A percentile compares a stretch with the other conserved stretches of the same genome.
phyloP scores from a whole-genome alignment of 495 filamentous ascomycete genomes.

The Penicillium arizonense region DNA sequence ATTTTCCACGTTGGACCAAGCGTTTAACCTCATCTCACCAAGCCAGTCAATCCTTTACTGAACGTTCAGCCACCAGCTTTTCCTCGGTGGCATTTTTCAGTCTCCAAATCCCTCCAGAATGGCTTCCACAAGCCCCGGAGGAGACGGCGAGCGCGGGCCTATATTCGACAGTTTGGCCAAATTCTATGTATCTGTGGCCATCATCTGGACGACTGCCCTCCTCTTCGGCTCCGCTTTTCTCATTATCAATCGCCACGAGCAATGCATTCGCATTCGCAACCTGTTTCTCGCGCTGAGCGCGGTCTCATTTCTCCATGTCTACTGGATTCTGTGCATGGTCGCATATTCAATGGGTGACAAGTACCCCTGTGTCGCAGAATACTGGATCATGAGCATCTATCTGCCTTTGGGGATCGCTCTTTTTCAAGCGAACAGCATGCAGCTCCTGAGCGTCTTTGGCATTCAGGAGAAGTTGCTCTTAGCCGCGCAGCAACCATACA shows the following conservation, averaged over 20 bases:
- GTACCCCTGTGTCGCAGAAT: slow-evolving; percentile 55
- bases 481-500: slow-evolving; percentile 6
- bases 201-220: slow-evolving; percentile 51
- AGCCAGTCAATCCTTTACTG: not conserved
- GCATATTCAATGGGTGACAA: slow-evolving; percentile 56
- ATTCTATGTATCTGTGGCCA: slow-evolving; percentile 42
- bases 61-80: not conserved
- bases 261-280: slow-evolving; percentile 57
- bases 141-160: not conserved
- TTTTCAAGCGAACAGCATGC: slow-evolving; percentile 47
- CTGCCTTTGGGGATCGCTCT: no score
- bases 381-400: slow-evolving; percentile 46
- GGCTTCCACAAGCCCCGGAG: not conserved
- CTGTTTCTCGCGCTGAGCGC: slow-evolving; percentile 52
- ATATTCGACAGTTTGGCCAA: slow-evolving; percentile 40
- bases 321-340: slow-evolving; percentile 55
- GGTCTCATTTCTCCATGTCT: slow-evolving; percentile 56
- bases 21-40: no score
- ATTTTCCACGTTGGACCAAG: not conserved
- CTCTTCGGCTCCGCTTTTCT: slow-evolving; percentile 48
- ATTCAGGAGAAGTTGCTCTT: slow-evolving; percentile 15
- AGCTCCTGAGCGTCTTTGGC: slow-evolving; percentile 53
- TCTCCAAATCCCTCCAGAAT: not conserved
- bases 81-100: not conserved
- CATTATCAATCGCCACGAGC: slow-evolving; percentile 45